A percentile compares a stretch with the other conserved stretches of the same genome.
Evolutionary conservation across 176 grass and related monocot species (phyloP).

Genomic region (Oryza australiensis): DNA sequence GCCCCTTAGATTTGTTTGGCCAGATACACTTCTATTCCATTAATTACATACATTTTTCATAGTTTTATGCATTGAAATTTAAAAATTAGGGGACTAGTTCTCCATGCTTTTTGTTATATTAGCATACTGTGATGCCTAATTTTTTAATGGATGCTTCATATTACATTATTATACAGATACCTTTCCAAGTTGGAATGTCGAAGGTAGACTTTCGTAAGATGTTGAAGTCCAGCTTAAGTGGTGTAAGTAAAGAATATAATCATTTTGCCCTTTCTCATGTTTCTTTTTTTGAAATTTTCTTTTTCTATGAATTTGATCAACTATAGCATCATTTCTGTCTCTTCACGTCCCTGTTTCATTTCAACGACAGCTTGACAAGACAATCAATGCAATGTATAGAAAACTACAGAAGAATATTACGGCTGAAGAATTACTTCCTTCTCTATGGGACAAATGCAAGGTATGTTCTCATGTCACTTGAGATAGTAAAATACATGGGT

Average conservation of each 20-base stretch:
- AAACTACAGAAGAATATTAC: conserved; percentile 99
- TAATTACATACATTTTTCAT: conserved; percentile 6
- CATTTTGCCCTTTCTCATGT: background rate
- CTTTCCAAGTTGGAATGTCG: conserved; percentile 93
- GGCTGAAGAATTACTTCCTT: conserved; percentile 80
- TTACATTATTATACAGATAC: conserved; percentile 57
- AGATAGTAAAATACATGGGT: background rate
- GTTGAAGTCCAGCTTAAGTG: conserved; percentile 83
- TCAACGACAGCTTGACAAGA: conserved; percentile 80
- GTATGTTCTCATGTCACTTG: conserved; percentile 41
- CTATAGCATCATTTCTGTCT: conserved; percentile 1
- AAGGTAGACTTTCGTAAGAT: conserved; percentile 88
- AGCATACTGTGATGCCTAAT: background rate
- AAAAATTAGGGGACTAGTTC: background rate
- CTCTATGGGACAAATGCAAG: conserved; percentile 97
- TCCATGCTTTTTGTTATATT: background rate
- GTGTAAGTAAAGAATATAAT: conserved; percentile 51
- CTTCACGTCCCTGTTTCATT: background rate
- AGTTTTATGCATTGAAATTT: conserved; percentile 28
- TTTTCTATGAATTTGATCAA: background rate
- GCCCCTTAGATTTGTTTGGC: background rate
- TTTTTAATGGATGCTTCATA: conserved; percentile 31
- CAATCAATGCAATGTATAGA: conserved; percentile 87
- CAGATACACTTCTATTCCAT: background rate
- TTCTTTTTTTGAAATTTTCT: background rate